A percentile compares a stretch with the other conserved stretches of the same genome.
Conservation (phyloP, 2,329 filamentous ascomycete genomes). For the Aspergillus eucalypticola region DNA sequence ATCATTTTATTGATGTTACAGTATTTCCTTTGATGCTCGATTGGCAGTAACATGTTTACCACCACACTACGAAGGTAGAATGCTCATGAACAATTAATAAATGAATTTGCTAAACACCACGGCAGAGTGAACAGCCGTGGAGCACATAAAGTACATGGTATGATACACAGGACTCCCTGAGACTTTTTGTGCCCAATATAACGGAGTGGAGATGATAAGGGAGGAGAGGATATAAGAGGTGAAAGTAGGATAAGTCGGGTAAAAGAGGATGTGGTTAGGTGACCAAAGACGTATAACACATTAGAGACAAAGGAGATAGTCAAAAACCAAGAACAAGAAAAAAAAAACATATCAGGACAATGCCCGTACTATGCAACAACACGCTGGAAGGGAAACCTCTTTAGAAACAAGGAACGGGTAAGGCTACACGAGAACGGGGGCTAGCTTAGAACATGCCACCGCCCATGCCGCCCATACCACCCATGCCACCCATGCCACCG, state of each 20-base stretch:
- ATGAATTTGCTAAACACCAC: slow-evolving; percentile 15
- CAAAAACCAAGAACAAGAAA: slow-evolving; percentile 24
- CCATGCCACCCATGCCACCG: slow-evolving; percentile 54
- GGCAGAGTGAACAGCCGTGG: slow-evolving; percentile 1
- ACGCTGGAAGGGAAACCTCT: slow-evolving; percentile 31
- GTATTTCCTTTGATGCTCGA: neutral
- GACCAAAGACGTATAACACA: slow-evolving; percentile 25
- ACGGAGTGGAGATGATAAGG: slow-evolving; percentile 30
- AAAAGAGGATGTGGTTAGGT: slow-evolving; percentile 11
- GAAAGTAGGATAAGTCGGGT: slow-evolving; percentile 3
- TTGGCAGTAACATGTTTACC: neutral
- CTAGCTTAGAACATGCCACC: slow-evolving; percentile 65
- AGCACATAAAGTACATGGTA: slow-evolving; percentile 26
- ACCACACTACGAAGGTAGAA: neutral
- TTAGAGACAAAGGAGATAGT: slow-evolving; percentile 27
- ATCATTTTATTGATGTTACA: no score
- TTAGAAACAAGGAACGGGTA: slow-evolving; percentile 23
- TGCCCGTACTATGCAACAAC: slow-evolving; percentile 38
- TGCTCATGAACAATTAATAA: slow-evolving; percentile 16
- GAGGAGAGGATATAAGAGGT: slow-evolving; percentile 7
- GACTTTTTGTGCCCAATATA: slow-evolving; percentile 27
- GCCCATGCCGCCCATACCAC: slow-evolving; percentile 65
- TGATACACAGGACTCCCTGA: slow-evolving; percentile 30
- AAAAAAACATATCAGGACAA: slow-evolving; percentile 29
- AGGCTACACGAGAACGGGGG: slow-evolving; percentile 12